These are phyloP conservation scores for Dujonia santamariae DNA, from an alignment of 1,139 yeast species.

Conservation along the genomic window DNA sequence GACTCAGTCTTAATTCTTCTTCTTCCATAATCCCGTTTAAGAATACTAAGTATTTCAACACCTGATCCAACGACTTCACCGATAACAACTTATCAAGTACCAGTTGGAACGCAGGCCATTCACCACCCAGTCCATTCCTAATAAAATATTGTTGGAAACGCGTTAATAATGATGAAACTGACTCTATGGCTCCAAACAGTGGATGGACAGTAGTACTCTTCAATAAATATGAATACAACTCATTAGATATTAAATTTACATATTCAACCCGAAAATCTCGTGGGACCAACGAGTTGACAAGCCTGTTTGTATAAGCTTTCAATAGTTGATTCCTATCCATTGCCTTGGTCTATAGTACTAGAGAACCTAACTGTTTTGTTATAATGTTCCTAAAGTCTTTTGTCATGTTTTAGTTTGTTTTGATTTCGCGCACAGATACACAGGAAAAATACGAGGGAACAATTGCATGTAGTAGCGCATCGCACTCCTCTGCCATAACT, in stretches of 20 bases:
- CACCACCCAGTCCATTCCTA: constrained; percentile 20
- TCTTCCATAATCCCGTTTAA: constrained; percentile 19
- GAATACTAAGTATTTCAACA: constrained; percentile 37
- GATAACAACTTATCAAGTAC: constrained; percentile 28
- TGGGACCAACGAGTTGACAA: constrained; percentile 40
- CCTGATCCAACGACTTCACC: constrained; percentile 27
- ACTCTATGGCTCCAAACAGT: background rate
- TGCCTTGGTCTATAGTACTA: background rate
- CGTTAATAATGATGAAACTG: constrained; percentile 14
- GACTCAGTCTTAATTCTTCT: background rate
- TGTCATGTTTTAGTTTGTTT: background rate
- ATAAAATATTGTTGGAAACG: constrained; percentile 26
- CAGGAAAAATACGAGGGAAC: too few relatives aligned
- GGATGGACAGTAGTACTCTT: constrained; percentile 3
- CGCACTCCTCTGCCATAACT: too few relatives aligned
- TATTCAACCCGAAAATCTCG: constrained; percentile 38
- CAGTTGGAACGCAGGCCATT: constrained; percentile 33
- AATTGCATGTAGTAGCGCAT: too few relatives aligned
- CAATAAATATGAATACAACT: constrained; percentile 20
- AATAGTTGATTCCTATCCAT: constrained; percentile 33
- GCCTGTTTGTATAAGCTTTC: constrained; percentile 32
- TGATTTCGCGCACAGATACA: constrained; percentile 4
- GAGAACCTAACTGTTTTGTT: too few relatives aligned
- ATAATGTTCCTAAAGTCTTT: background rate
- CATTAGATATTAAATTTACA: constrained; percentile 30